Base-by-base conservation (phyloP, 345 rosid genomes). In the Erysimum cheiranthoides region DNA sequence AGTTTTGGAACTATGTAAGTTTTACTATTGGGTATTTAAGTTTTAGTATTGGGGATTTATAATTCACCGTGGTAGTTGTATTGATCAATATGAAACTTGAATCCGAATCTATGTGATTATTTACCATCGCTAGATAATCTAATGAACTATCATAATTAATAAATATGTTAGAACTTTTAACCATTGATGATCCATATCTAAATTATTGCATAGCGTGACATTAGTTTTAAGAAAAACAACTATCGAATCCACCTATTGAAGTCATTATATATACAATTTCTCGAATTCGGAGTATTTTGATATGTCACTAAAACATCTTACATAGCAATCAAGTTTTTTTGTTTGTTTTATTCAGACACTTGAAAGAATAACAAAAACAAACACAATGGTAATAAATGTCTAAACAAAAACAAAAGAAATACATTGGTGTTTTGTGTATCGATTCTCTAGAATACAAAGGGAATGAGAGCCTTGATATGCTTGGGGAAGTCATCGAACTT, bases 401-500 rank as follows among this genome's bases (percentile, higher is more conserved):
- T 9, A 58, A 36, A 66, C 30, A 25, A 46, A 27, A 45, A 58
- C 5, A 40, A 10, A n/a, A 6, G 27, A 38, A 8, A 27, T 8
- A 46, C 25, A 21, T 21, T 4, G n/a, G 34, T 27, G 14, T 4
- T 8, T 8, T 10, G 12, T 39, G 64, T 14, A 16, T 2, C 4
- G 1, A 16, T 1, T 6, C 4, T 39, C 82, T 82, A 90, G 45
- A 89, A 88, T 1, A 87, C 59, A 66, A 54, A 85, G 3, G 98
- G 96, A 42, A 87, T 13, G 4, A 91, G 71, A 62, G 92, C 84
- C 78, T 85, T 87, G 42, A 85, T 71, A 64, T 78, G 36, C 10
- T 68, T 72, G 0, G 96, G 91, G 52, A 91, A 86, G 65, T 86
- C 85, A 18, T 86, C 87, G 43, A 91, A 91, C 72, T 90, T 88